Evolutionary conservation across 2,329 filamentous ascomycete genomes (phyloP), one percentile per base, ranked within the genome.

Genomic region (Diaporthe sp.): DNA sequence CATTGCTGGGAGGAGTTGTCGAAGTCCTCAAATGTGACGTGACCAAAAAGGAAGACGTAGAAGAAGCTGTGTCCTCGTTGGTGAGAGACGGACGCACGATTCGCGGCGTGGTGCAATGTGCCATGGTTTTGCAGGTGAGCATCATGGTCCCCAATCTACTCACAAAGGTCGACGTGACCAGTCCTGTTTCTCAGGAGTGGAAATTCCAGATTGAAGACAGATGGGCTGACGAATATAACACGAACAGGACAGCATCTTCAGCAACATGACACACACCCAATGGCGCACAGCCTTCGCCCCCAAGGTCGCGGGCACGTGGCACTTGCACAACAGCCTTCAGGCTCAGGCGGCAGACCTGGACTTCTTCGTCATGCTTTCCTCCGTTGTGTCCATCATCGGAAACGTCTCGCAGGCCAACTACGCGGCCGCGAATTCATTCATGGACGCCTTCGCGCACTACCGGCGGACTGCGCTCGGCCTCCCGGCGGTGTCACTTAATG

Each of bases 311-410:
- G 75, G 70, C 13, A 72, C 75, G 4, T 76, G 69, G 73, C 74
- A 78, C 51, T 71, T 82, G 19, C 81, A 82, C 74, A 34, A 79
- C 17, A 72, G 74, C 4, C 72, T 77, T 3, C 28, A 4, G 22
- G 13, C 10, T 15, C 39, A 4, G 53, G 3, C 72, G 75, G 37
- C 57, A 73, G 71, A 76, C 2, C 75, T 83, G 10, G 82, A 83
- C 73, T 81, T 83, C 77, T 83, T 84, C 75, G 73, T 83, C 61
- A 70, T 81, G 67, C 78, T 80, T 37, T 79, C 79, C 3, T 81
- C 79, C 7, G 61, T 79, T 22, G 77, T 77, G 6, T 78, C 76
- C 10, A 67, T 80, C 17, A 62, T 80, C 3, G 82, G 80, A 0
- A 75, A 75, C 19, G 59, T 77, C 3, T 77, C 75, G 1, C 82